These are phyloP conservation scores for Acanthamoeba sp. DNA, from an alignment of 208 protist species.

Conservation along the genomic window DNA sequence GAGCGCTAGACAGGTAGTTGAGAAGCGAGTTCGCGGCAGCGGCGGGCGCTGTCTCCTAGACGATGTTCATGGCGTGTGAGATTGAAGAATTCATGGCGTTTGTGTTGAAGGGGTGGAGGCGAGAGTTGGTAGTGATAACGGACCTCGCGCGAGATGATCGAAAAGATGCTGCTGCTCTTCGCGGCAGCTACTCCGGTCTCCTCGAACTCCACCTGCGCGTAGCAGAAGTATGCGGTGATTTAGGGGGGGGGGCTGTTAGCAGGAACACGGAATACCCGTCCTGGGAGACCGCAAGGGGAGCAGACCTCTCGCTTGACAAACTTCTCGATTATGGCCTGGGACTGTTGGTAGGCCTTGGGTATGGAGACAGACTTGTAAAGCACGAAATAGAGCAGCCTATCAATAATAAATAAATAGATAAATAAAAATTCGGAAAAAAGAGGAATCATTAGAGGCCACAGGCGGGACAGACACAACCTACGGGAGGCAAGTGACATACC, in stretches of 20 bases:
- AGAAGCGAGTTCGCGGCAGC: slow-evolving; percentile 28
- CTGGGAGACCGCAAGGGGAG: no score
- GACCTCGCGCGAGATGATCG: slow-evolving; percentile 55
- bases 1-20: slow-evolving; percentile 33
- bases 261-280: no score
- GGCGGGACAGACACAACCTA: no score
- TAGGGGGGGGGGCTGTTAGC: no score
- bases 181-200: slow-evolving; percentile 36
- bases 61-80: background rate
- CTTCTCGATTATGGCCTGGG: slow-evolving; percentile 9
- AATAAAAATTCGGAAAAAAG: background rate
- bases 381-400: slow-evolving; percentile 60
- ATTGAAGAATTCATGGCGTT: no score
- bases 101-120: no score
- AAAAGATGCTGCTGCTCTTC: slow-evolving; percentile 66
- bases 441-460: no score
- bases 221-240: no score
- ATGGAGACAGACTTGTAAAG: slow-evolving; percentile 62
- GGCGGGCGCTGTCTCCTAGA: slow-evolving; percentile 27
- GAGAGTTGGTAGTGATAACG: background rate
- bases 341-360: slow-evolving; percentile 58
- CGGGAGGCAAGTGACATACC: slow-evolving; percentile 36
- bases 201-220: slow-evolving; percentile 36
- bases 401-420: background rate
- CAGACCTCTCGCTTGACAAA: slow-evolving; percentile 13